A percentile compares a stretch with the other conserved stretches of the same genome.
phyloP scores from a whole-genome alignment of 331 rosid species.

The Quercus phellos region DNA sequence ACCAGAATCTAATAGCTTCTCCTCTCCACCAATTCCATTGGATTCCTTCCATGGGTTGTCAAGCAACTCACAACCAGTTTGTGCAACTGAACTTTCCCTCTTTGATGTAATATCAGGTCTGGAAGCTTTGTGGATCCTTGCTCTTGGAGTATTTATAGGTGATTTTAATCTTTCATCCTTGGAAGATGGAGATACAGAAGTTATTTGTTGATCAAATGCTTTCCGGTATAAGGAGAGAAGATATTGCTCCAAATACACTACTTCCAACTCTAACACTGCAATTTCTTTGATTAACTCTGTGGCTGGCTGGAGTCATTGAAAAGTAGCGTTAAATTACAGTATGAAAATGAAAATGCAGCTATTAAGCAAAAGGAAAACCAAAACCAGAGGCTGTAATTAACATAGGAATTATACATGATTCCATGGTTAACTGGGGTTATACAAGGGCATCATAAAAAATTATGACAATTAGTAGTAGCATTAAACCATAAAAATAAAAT shows the following conservation, averaged over 20 bases:
- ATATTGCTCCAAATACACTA: conserved; percentile 75
- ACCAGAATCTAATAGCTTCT: conserved; percentile 53
- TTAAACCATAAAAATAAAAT: conserved; percentile 4
- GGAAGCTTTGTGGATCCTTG: conserved; percentile 29
- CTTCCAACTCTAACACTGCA: conserved; percentile 73
- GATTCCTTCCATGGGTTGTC: conserved; percentile 34
- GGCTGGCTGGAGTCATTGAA: conserved; percentile 63
- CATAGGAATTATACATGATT: neutral
- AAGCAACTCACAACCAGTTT: conserved; percentile 35
- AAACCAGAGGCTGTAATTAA: neutral
- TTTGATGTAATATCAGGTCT: conserved; percentile 31
- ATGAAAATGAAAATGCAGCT: neutral
- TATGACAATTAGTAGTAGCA: neutral
- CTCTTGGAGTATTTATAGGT: conserved; percentile 35
- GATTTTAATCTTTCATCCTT: conserved; percentile 44
- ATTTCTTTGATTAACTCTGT: conserved; percentile 79
- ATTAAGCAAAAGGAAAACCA: neutral
- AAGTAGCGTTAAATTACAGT: conserved; percentile 7
- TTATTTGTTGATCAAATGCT: conserved; percentile 69
- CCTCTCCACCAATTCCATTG: conserved; percentile 37
- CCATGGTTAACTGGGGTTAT: neutral
- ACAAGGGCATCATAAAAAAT: neutral
- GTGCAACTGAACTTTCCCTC: conserved; percentile 40
- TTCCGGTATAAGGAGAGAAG: conserved; percentile 82
- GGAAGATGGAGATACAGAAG: conserved; percentile 48